phyloP scores from a whole-genome alignment of 1,284 basidiomycete species.

The Austroboletus novae-zelandiae region DNA sequence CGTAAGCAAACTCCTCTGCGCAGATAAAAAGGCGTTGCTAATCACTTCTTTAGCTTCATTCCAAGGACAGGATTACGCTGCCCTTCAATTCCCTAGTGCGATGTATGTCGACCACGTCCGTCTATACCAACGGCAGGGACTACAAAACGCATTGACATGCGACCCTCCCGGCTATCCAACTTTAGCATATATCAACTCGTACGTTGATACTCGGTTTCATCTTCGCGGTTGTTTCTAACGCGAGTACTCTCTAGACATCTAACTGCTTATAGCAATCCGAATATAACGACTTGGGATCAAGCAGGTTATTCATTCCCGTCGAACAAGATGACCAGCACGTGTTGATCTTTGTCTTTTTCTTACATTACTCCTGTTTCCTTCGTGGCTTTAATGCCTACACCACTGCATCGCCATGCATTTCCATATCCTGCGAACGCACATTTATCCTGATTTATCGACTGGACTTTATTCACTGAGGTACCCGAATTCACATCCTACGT shows the following conservation, averaged over 20 bases:
- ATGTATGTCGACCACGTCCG: conserved; percentile 81
- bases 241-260: conserved; percentile 50
- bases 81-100: conserved; percentile 63
- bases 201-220: conserved; percentile 16
- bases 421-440: conserved; percentile 28
- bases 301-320: conserved; percentile 69
- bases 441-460: conserved; percentile 29
- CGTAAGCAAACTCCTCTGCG: conserved; percentile 34
- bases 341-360: conserved; percentile 16
- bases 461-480: conserved; percentile 13
- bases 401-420: conserved; percentile 19
- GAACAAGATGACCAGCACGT: conserved; percentile 62
- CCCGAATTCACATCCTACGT: conserved; percentile 19
- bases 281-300: conserved; percentile 71
- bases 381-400: conserved; percentile 14
- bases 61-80: conserved; percentile 63
- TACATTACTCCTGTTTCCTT: conserved; percentile 7
- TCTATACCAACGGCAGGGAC: conserved; percentile 68
- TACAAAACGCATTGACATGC: conserved; percentile 58
- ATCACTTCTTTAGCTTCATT: conserved; percentile 46
- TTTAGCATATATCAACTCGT: conserved; percentile 56
- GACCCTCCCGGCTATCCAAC: conserved; percentile 65
- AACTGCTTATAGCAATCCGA: conserved; percentile 66
- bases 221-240: neutral
- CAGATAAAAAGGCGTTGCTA: conserved; percentile 1